Evolutionary conservation across 1,139 yeast species (phyloP), one percentile per base, ranked within the genome.

Genomic region (Williopsis jadinii): DNA sequence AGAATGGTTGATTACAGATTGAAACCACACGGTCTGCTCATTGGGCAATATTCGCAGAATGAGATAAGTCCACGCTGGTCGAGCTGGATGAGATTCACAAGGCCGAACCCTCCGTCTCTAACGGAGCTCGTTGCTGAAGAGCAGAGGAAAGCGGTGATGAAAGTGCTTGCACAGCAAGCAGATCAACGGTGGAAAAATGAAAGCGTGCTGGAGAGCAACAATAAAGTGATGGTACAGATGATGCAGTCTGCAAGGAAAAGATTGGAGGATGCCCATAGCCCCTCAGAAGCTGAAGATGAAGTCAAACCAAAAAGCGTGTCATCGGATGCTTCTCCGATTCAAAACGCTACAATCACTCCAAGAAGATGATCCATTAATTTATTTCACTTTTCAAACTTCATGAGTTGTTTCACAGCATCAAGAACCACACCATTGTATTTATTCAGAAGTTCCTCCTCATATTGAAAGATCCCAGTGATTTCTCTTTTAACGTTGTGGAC

Each of bases 61-160:
- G 61, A 66, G 45, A 58, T 70, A n/a, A 67, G 69, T 8, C 74
- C 92, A 1, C 90, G 80, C 54, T 85, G 95, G 95, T 64, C 76
- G 34, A 90, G 82, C 56, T 85, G 95, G 95, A 67, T 86, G 24
- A 61, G 94, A 39, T 68, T 77, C 51, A 78, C 86, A 1, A 67
- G 95, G 40, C 62, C 67, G 1, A 55, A 62, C 1, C 70, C 80
- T 3, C 95, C 95, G 0, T 67, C 79, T 1, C 54, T 85, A 30
- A 68, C 72, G 36, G 95, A 84, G 49, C 68, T 85, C 36, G 48
- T 72, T 5, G 64, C 63, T 3, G 95, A 85, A 50, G 70, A 76
- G 52, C 52, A 65, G 15, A 67, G 95, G 37, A 79, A 79, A 43
- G 67, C 67, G 37, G 64, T 67, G 19, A 67, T 85, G 50, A 75